Evolutionary conservation across 78 protist species (phyloP).

Genomic region (Mastigamoeba balamuthi): DNA sequence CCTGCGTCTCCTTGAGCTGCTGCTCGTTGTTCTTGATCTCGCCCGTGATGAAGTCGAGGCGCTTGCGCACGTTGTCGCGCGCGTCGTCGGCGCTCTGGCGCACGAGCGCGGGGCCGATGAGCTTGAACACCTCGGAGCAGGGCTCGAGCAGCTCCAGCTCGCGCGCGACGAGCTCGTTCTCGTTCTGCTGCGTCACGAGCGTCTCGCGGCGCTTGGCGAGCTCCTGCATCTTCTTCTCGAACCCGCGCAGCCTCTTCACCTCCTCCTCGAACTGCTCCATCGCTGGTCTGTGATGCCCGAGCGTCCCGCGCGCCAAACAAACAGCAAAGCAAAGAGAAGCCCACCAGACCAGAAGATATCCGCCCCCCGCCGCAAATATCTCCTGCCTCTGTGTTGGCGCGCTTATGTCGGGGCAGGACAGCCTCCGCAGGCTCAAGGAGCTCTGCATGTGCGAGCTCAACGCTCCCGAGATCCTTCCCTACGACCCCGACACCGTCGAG

Average conservation of each 20-base stretch:
- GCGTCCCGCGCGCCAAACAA: too few species aligned
- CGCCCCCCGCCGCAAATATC: too few species aligned
- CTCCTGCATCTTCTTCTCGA: not conserved
- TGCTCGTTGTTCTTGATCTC: not conserved
- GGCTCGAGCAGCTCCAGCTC: not conserved
- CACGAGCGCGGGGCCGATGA: constrained; percentile 17
- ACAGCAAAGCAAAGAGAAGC: too few species aligned
- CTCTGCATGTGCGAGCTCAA: too few species aligned
- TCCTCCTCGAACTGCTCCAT: too few species aligned
- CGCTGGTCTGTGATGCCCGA: too few species aligned
- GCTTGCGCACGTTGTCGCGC: not conserved
- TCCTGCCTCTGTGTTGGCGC: too few species aligned
- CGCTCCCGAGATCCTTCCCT: too few species aligned
- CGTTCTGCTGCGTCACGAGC: not conserved
- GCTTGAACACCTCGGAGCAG: not conserved
- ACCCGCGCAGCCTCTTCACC: not conserved
- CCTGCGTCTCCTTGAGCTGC: not conserved
- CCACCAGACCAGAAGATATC: too few species aligned
- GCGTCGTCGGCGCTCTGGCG: constrained; percentile 3
- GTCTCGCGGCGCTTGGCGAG: not conserved
- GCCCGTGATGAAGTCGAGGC: not conserved
- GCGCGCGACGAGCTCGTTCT: not conserved
- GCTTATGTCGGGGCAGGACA: too few species aligned
- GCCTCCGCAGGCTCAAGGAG: too few species aligned
- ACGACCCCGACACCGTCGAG: too few species aligned